A percentile compares a stretch with the other conserved stretches of the same genome.
Evolutionary conservation across 495 filamentous ascomycete genomes (phyloP).

Genomic region (Aspergillus coremiiformis): DNA sequence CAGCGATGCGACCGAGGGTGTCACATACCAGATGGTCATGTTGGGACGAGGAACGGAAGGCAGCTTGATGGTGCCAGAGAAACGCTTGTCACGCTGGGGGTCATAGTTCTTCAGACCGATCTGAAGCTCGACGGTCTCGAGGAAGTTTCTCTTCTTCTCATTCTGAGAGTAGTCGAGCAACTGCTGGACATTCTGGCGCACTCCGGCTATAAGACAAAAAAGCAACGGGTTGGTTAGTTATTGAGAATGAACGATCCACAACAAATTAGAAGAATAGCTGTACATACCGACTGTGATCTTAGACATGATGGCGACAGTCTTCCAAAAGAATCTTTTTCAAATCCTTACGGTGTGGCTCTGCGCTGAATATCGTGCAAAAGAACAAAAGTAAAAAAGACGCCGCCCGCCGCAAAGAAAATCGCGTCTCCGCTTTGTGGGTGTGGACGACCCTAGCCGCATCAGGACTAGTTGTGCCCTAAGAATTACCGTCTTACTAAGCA

Average conservation of each 20-base stretch:
- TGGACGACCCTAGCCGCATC: constrained; percentile 22
- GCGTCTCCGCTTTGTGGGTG: constrained; percentile 44
- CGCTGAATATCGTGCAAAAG: constrained; percentile 33
- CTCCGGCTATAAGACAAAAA: constrained; percentile 61
- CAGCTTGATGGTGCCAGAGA: constrained; percentile 96
- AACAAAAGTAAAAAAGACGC: constrained; percentile 15
- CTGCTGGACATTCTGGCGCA: constrained; percentile 85
- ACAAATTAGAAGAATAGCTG: not conserved
- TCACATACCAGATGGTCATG: constrained; percentile 81
- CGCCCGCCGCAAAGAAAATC: constrained; percentile 25
- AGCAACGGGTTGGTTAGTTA: constrained; percentile 20
- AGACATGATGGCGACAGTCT: constrained; percentile 63
- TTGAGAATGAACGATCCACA: not conserved
- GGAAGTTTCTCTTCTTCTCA: constrained; percentile 99
- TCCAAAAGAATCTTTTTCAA: constrained; percentile 43
- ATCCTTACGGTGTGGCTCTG: constrained; percentile 69
- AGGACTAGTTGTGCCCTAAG: constrained; percentile 33
- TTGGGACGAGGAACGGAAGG: constrained; percentile 82
- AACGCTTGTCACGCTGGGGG: constrained; percentile 99
- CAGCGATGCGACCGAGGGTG: not conserved
- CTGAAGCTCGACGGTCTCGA: constrained; percentile 86
- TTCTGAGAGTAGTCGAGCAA: constrained; percentile 90
- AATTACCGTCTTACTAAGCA: constrained; percentile 1
- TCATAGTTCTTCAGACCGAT: constrained; percentile 99
- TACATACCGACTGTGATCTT: constrained; percentile 81